Evolutionary conservation across 2,329 filamentous ascomycete genomes (phyloP).

Genomic region (Fusarium tjaetaba): DNA sequence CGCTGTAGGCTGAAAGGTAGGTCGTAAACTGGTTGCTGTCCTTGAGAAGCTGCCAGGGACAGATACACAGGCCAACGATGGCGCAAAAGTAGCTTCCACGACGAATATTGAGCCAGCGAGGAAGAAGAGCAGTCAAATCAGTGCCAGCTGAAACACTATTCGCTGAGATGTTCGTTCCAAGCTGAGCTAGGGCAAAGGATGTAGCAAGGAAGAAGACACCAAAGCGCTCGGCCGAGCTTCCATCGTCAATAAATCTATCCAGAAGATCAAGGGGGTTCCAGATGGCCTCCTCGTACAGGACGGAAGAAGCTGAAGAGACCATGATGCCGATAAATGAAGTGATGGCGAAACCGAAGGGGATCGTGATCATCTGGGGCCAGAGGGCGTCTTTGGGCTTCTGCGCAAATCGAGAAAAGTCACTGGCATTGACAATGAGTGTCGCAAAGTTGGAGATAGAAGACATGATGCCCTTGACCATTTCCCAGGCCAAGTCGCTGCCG

Average conservation of each 20-base stretch:
- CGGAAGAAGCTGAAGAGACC: conserved; percentile 76
- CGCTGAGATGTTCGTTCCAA: conserved; percentile 73
- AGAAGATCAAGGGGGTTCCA: conserved; percentile 80
- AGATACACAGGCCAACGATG: conserved; percentile 82
- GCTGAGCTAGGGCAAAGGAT: conserved; percentile 80
- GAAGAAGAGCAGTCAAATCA: conserved; percentile 80
- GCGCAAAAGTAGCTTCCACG: conserved; percentile 90
- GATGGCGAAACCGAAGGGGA: conserved; percentile 76
- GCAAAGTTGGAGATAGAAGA: conserved; percentile 90
- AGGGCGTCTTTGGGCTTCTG: conserved; percentile 78
- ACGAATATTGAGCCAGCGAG: conserved; percentile 84
- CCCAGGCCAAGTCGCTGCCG: conserved; percentile 80
- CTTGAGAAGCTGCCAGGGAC: conserved; percentile 83
- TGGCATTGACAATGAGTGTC: conserved; percentile 83
- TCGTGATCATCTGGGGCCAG: conserved; percentile 81
- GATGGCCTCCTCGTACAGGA: conserved; percentile 73
- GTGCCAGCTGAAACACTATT: too few relatives aligned
- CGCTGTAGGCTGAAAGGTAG: conserved; percentile 90
- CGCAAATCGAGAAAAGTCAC: conserved; percentile 88
- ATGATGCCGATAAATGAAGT: conserved; percentile 88
- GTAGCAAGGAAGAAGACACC: conserved; percentile 78
- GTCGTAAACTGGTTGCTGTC: conserved; percentile 86
- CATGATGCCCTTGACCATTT: conserved; percentile 87
- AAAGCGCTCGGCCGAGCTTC: conserved; percentile 73
- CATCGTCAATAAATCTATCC: conserved; percentile 73